Base-by-base conservation (phyloP, 2,329 filamentous ascomycete genomes). In the Venturia oleaginea region DNA sequence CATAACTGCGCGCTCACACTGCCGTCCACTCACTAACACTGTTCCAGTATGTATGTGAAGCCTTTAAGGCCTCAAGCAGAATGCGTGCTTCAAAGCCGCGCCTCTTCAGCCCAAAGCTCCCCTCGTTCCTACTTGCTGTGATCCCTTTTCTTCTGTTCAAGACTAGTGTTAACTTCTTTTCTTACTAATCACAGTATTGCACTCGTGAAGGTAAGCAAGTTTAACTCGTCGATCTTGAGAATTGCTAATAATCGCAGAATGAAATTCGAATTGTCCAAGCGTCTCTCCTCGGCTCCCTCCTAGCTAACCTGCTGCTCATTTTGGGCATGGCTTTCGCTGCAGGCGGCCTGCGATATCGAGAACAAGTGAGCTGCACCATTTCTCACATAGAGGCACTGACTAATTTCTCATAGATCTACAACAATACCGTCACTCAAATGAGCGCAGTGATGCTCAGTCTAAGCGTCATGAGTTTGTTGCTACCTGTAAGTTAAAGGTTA, bases 341-440 rank as follows among this genome's bases (percentile, higher is more conserved):
- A 30, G 92, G 92, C 71, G 92, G 92, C 67, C 79, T 96, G 64
- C 87, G 91, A 67, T 96, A 86, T 75, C 88, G 89, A 73, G 92
- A 97, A 78, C 92, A 96, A 80, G 86, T 86, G 78, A 69, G 48
- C 11, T 22, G 38, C 30, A 40, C 3, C 32, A 43, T 13, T 38
- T 60, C 27, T 46, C 24, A 57, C 30, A 17, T 40, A 32, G 27
- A 37, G n/a, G 32, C 40, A 42, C 43, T 55, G 64, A 69, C 71
- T 67, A 72, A 64, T 42, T 11, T 32, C 8, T 38, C 13, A 0
- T 63, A 89, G 84, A 87, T 97, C 67, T 97, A 96, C 78, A 97
- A 96, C 77, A 94, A 87, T 76, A 96, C 91, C 27, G 91, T 96
- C 65, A 96, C 92, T 0, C 92, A 97, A 74, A 96, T 96, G 91